Evolutionary conservation across 176 grass and related monocot species (phyloP).

Genomic region (Oryza nivara): DNA sequence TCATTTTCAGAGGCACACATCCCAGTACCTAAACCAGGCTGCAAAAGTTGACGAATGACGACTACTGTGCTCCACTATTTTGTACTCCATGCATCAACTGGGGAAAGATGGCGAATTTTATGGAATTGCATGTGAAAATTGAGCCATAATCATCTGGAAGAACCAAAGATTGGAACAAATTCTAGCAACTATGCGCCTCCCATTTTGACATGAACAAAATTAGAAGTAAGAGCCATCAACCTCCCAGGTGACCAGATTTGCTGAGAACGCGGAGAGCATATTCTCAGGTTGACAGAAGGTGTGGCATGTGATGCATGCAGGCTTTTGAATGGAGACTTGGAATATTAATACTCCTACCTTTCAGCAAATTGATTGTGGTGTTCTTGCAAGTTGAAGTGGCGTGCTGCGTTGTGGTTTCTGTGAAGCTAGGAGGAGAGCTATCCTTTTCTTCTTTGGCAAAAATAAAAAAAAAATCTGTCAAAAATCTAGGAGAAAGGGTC

Average conservation of each 20-base stretch:
- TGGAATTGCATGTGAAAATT: background rate
- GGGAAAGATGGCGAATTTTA: background rate
- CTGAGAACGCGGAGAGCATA: constrained; percentile 11
- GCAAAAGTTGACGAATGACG: background rate
- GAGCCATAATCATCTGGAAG: background rate
- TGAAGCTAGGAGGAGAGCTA: constrained; percentile 8
- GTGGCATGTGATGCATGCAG: constrained; percentile 5
- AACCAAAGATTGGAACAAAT: background rate
- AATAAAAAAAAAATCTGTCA: background rate
- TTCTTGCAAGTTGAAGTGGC: too few relatives aligned
- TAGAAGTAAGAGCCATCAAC: background rate
- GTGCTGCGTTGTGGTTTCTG: background rate
- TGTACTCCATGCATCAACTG: background rate
- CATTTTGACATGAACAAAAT: background rate
- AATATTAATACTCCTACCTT: background rate
- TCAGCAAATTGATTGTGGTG: background rate
- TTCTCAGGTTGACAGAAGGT: constrained; percentile 10
- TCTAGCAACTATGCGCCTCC: background rate
- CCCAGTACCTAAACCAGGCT: background rate
- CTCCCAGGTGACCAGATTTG: background rate
- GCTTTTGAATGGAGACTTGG: background rate
- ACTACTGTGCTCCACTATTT: background rate
- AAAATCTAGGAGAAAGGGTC: background rate
- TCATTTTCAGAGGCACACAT: background rate
- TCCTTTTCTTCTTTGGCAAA: background rate